Evolutionary conservation across 2,329 filamentous ascomycete genomes (phyloP).

Genomic region (Phaeosphaeriaceae sp.): DNA sequence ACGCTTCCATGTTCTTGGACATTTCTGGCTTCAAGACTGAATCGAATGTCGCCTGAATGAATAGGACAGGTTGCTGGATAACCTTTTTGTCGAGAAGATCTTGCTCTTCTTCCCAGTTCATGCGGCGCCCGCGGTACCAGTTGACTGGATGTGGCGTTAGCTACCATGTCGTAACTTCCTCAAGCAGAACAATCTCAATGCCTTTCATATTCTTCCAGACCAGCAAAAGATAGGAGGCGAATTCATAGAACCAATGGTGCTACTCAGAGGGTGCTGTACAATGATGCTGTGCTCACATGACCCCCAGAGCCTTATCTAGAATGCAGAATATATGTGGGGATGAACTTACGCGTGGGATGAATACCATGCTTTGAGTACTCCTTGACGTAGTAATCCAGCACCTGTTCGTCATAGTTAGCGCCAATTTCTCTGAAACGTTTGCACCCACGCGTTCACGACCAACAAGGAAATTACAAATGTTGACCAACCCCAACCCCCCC

Average conservation of each 20-base stretch:
- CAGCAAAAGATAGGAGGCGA: background rate
- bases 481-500: no score
- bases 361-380: conserved; percentile 76
- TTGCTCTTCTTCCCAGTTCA: conserved; percentile 80
- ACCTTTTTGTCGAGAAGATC: conserved; percentile 38
- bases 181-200: background rate
- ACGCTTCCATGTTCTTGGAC: conserved; percentile 72
- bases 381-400: conserved; percentile 74
- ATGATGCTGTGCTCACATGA: background rate
- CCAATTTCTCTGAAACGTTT: conserved; percentile 14
- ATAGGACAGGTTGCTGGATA: conserved; percentile 65
- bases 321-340: background rate
- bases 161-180: background rate
- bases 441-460: background rate
- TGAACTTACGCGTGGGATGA: conserved; percentile 68
- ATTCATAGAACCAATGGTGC: background rate
- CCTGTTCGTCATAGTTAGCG: conserved; percentile 56
- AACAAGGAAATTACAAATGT: background rate
- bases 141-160: conserved; percentile 60
- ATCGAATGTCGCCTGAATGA: conserved; percentile 76
- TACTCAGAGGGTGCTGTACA: background rate
- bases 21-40: conserved; percentile 73
- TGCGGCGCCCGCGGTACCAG: conserved; percentile 80
- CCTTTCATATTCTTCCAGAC: background rate
- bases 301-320: background rate